A percentile compares a stretch with the other conserved stretches of the same genome.
Conservation (phyloP, 2,329 filamentous ascomycete species). For the Monilinia fructigena region DNA sequence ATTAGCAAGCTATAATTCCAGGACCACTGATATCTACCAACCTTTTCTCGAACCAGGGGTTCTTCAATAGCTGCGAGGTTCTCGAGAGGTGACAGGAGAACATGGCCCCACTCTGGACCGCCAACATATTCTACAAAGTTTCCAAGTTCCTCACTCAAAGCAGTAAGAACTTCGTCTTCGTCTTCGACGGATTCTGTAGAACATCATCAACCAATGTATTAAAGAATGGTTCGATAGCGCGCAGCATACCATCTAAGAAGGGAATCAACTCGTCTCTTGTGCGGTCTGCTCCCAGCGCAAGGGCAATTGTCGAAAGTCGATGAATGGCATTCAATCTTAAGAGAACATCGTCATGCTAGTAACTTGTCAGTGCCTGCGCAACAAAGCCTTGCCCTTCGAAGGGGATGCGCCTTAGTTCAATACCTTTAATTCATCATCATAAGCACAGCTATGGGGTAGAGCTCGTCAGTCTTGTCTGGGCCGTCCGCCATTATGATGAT, state of each 20-base stretch:
- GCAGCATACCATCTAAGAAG: slow-evolving; percentile 87
- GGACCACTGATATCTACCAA: slow-evolving; percentile 43
- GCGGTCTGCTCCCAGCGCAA: slow-evolving; percentile 91
- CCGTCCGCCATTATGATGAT: slow-evolving; percentile 78
- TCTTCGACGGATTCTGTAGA: slow-evolving; percentile 92
- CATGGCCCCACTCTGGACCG: slow-evolving; percentile 88
- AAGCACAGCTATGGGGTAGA: slow-evolving; percentile 98
- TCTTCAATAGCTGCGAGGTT: slow-evolving; percentile 98
- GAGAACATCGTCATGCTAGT: slow-evolving; percentile 94
- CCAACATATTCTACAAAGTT: slow-evolving; percentile 98
- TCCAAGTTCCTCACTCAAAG: slow-evolving; percentile 93
- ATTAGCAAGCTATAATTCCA: slow-evolving; percentile 26
- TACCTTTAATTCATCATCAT: slow-evolving; percentile 99
- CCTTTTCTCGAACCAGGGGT: slow-evolving; percentile 96
- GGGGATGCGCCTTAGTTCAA: slow-evolving; percentile 30
- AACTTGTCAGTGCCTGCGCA: slow-evolving; percentile 29
- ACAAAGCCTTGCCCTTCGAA: slow-evolving; percentile 14
- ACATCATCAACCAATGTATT: slow-evolving; percentile 38
- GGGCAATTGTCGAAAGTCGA: slow-evolving; percentile 94
- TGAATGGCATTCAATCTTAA: slow-evolving; percentile 98
- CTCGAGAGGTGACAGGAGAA: slow-evolving; percentile 93
- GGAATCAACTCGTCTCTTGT: slow-evolving; percentile 98
- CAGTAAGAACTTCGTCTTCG: slow-evolving; percentile 96
- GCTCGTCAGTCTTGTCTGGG: slow-evolving; percentile 90
- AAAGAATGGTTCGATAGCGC: background rate